These are phyloP conservation scores for Amanita exitialis DNA, from an alignment of 768 basidiomycete genomes.

Conservation along the genomic window DNA sequence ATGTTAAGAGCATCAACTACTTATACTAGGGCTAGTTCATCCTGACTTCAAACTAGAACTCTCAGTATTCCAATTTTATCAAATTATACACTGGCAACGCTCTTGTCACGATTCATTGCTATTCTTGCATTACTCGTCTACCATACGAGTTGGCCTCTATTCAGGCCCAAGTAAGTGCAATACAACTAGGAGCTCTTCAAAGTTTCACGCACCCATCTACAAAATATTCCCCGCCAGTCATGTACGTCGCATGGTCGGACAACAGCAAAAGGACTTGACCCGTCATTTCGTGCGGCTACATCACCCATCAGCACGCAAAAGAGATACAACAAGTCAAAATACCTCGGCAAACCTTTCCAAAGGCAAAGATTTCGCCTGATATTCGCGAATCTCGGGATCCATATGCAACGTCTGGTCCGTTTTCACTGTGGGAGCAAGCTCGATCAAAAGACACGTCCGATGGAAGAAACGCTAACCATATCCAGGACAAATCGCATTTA, in stretches of 20 bases:
- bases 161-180: no score
- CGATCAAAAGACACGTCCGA: not conserved
- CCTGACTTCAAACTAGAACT: no score
- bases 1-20: conserved; percentile 42
- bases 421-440: conserved; percentile 25
- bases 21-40: conserved; percentile 64
- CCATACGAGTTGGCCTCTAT: no score
- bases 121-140: no score
- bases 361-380: conserved; percentile 40
- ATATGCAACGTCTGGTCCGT: conserved; percentile 50
- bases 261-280: conserved; percentile 46
- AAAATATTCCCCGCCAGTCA: conserved; percentile 10
- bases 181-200: no score
- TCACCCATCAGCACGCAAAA: not conserved
- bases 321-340: not conserved
- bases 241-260: conserved; percentile 30
- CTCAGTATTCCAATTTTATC: no score
- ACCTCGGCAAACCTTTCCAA: conserved; percentile 50
- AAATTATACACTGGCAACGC: no score
- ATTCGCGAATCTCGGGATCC: conserved; percentile 37
- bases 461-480: conserved; percentile 25
- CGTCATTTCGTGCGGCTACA: conserved; percentile 45
- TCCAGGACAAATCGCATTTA: conserved; percentile 55
- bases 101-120: no score
- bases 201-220: conserved; percentile 3